phyloP scores from a whole-genome alignment of 768 basidiomycete species.

The Fistulinella prunicolor region DNA sequence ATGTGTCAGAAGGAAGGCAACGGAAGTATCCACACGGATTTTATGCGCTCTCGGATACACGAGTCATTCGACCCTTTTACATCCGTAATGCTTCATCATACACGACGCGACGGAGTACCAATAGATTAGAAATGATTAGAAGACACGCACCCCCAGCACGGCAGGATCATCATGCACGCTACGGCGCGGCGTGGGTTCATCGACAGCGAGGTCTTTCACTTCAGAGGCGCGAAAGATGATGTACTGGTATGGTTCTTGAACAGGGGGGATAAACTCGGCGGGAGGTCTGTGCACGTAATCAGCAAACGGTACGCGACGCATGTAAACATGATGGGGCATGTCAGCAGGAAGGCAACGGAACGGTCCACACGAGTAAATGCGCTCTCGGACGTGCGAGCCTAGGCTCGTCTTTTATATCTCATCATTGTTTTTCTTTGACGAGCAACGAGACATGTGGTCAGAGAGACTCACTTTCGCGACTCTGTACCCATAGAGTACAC shows the following conservation, averaged over 20 bases:
- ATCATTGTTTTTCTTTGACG: slow-evolving; percentile 23
- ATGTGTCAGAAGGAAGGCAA: slow-evolving; percentile 58
- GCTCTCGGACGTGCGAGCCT: slow-evolving; percentile 39
- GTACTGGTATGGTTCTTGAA: slow-evolving; percentile 80
- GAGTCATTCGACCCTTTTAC: slow-evolving; percentile 38
- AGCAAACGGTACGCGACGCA: slow-evolving; percentile 16
- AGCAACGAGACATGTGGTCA: not conserved
- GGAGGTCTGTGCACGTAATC: slow-evolving; percentile 50
- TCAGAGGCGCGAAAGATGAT: slow-evolving; percentile 91
- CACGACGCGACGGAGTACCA: slow-evolving; percentile 5
- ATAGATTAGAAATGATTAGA: not conserved
- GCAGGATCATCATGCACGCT: slow-evolving; percentile 84
- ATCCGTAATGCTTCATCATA: slow-evolving; percentile 46
- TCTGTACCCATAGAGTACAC: slow-evolving; percentile 92
- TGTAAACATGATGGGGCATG: not conserved
- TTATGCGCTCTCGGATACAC: slow-evolving; percentile 44
- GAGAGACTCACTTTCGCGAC: slow-evolving; percentile 59
- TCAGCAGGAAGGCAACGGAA: slow-evolving; percentile 71
- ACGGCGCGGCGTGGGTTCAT: slow-evolving; percentile 56
- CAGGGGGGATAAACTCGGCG: slow-evolving; percentile 78
- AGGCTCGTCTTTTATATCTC: slow-evolving; percentile 42
- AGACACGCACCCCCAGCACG: slow-evolving; percentile 66
- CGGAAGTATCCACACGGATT: slow-evolving; percentile 50
- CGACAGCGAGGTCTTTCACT: slow-evolving; percentile 86
- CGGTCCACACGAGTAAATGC: slow-evolving; percentile 51